Evolutionary conservation across 1,284 basidiomycete species (phyloP), one percentile per base, ranked within the genome.

Genomic region (Rhodotorula sp.): DNA sequence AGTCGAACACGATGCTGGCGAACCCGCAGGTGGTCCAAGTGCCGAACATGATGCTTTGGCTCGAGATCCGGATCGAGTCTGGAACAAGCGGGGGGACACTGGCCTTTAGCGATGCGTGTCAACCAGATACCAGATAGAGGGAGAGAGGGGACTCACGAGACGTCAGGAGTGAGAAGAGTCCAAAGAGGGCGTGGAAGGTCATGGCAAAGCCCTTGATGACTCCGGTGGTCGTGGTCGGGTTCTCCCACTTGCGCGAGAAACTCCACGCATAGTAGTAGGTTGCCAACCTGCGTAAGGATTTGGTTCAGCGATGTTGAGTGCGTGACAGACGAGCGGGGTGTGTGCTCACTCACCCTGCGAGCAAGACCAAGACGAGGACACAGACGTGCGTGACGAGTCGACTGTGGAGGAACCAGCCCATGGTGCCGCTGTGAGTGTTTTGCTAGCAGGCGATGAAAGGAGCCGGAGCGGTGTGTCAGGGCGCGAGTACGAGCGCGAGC

Each of bases 241-340:
- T 46, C 8, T 60, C 64, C 70, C 70, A 72, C 20, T 46, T 15
- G 16, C 67, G 48, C 14, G 43, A 26, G 34, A 68, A 39, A 15
- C 48, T 65, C 70, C 70, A 72, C 7, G 70, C 67, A 47, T 68
- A 68, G 60, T 57, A 64, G 70, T 65, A 72, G 5, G 64, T 64
- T 0, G 60, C 26, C 10, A 68, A 34, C 2, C 66, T 62, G 51
- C 15, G 21, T 14, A 3, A 4, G 18, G 49, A 2, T 6, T 15
- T 1, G 1, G 46, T 23, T 61, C n/a, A 43, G 52, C 5, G 4
- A 20, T 2, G 8, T 31, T 34, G n/a, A 43, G 18, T 18, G 4
- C 14, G 34, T 26, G 12, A 0, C 47, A 18, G n/a, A 5, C 7
- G 57, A 12, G 34, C 2, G 6, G n/a, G 26, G 20, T 0, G 26